Evolutionary conservation across 2,329 filamentous ascomycete genomes (phyloP), one percentile per base, ranked within the genome.

Genomic region (Colletotrichum sp.): DNA sequence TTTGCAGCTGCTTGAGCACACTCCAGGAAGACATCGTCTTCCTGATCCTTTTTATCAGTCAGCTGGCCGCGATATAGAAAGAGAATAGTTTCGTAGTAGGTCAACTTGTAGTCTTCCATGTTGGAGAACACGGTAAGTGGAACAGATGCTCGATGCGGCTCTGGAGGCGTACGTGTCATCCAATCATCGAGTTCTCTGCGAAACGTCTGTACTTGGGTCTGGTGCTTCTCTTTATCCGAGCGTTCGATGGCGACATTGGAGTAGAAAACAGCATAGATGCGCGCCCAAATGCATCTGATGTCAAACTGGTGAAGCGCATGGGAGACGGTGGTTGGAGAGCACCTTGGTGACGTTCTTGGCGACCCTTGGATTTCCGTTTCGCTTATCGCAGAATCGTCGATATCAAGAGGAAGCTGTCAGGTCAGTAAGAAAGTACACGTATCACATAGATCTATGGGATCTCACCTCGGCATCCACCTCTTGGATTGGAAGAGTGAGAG

Each of bases 11-110:
- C 79, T 6, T 65, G 15, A 32, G 79, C 30, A 24, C 79, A 80
- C 5, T 79, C 79, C 3, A 79, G 57, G 26, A 83, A 81, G 12
- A 81, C 75, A 4, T 76, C 70, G 1, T 81, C 77, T 6, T 77
- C 10, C 3, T 76, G 55, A 2, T n/a, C 18, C 4, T 78, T 60
- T 30, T 75, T 62, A 44, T 77, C 70, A 15, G 76, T 76, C 3
- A 83, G 64, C 32, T 81, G 78, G 3, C 28, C 30, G 2, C 81
- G 81, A 55, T 82, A 80, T 4, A 81, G 78, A 4, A 72, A 73
- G 1, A 82, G 67, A 32, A 82, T 78, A 0, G 79, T 67, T 18
- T 79, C 72, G 39, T 77, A 77, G 36, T 81, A 80, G 8, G 60
- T 70, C 3, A 75, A 15, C n/a, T 72, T 59, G 55, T 74, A 77